A percentile compares a stretch with the other conserved stretches of the same genome.
Conservation (phyloP, 1,284 basidiomycete genomes). For the Sporisorium reilianum region DNA sequence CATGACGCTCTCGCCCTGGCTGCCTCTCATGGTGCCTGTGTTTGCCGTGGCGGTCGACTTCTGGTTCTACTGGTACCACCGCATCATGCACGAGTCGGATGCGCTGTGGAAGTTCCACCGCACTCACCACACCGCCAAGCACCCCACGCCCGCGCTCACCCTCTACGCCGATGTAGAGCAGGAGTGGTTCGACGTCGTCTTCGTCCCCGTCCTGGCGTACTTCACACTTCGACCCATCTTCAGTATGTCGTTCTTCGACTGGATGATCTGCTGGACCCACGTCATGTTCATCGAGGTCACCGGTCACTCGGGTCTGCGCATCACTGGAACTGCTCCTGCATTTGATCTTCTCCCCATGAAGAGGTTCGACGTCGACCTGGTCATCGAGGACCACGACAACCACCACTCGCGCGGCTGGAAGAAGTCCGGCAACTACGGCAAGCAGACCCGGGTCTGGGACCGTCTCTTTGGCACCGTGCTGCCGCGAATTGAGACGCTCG, state of each 20-base stretch:
- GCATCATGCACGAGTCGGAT: conserved; percentile 59
- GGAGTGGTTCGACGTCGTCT: conserved; percentile 57
- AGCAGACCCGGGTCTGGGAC: conserved; percentile 66
- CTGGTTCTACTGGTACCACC: conserved; percentile 65
- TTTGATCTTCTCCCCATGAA: conserved; percentile 40
- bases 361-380: conserved; percentile 54
- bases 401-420: conserved; percentile 65
- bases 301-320: conserved; percentile 63
- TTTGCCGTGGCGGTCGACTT: conserved; percentile 57
- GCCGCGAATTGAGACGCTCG: conserved; percentile 51
- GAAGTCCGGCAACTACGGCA: conserved; percentile 60
- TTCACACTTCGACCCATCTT: conserved; percentile 30
- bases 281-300: conserved; percentile 56
- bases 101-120: conserved; percentile 56
- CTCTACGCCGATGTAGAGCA: conserved; percentile 60
- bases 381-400: conserved; percentile 68
- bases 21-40: conserved; percentile 53
- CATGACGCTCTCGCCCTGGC: conserved; percentile 38
- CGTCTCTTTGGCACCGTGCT: conserved; percentile 57
- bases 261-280: conserved; percentile 49
- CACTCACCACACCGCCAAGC: conserved; percentile 58
- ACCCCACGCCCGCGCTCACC: conserved; percentile 55
- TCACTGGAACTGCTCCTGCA: conserved; percentile 45
- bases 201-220: conserved; percentile 51
- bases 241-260: conserved; percentile 42